Evolutionary conservation across 345 rosid genomes (phyloP), one percentile per base, ranked within the genome.

Genomic region (Heritiera littoralis): DNA sequence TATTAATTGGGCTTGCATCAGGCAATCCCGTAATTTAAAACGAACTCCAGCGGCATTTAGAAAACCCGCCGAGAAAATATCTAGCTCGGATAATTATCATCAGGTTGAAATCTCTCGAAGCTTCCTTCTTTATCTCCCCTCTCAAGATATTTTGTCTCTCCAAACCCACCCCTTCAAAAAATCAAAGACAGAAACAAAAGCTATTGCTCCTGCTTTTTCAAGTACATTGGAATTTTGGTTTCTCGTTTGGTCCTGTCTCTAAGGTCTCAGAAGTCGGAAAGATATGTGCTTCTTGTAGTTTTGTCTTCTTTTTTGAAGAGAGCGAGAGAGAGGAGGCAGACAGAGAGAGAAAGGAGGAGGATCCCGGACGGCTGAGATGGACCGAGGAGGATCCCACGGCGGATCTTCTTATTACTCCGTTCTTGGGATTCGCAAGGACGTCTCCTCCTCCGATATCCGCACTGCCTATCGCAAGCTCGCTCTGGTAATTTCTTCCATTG

Each of bases 401-500:
- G 93, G 88, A 86, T 91, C 93, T 81, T 87, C 86, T 78, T 95
- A 88, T 81, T 95, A 95, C 88, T 75, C 85, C 12, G 86, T 93
- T 60, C 98, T 95, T 13, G 97, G 98, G 52, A 85, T 95, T 85
- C 94, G 91, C 72, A 86, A 83, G 78, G 94, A 92, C 52, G 91
- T 95, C 81, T 92, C 98, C 82, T 89, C 72, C 92, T 89, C 94
- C 60, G 98, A 95, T 74, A 74, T 95, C 20, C 94, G 94, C 15
- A 17, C 92, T 61, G 94, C 98, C 18, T 95, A 95, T 69, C 94
- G 97, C 28, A 92, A 92, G 74, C 98, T 95, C 45, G 98, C 98
- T 66, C 84, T 93, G 98, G 98, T 93, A 86, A 76, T 45, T n/a
- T 14, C 5, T 7, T 41, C 2, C 43, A 3, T 41, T 41, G 43